Evolutionary conservation across 768 basidiomycete genomes (phyloP).

Genomic region (Boletus pseudo-olivaceus): DNA sequence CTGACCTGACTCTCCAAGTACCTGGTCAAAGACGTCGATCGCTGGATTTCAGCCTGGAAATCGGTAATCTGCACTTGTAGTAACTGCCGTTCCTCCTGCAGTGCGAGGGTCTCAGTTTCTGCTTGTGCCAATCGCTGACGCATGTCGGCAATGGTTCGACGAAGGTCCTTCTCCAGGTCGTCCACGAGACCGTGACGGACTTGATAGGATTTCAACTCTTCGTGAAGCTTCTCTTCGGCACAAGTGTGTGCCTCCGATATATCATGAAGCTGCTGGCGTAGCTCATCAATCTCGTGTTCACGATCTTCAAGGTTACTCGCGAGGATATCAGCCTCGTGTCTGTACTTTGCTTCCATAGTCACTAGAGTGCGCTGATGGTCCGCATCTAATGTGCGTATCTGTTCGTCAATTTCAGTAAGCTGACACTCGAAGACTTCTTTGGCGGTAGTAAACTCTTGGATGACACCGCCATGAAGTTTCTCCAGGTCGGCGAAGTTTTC

Average conservation of each 20-base stretch:
- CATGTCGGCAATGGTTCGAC: constrained; percentile 34
- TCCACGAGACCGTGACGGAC: constrained; percentile 30
- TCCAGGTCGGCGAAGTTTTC: constrained; percentile 27
- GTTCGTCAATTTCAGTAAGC: constrained; percentile 25
- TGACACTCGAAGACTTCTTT: constrained; percentile 31
- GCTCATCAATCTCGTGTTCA: constrained; percentile 29
- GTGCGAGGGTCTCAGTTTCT: constrained; percentile 31
- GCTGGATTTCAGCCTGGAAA: constrained; percentile 64
- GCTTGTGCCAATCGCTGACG: constrained; percentile 42
- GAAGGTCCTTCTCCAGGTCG: constrained; percentile 34
- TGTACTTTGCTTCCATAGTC: constrained; percentile 34
- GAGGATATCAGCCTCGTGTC: constrained; percentile 33
- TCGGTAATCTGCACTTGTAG: constrained; percentile 56
- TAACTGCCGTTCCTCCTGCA: constrained; percentile 48
- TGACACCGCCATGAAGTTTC: constrained; percentile 20
- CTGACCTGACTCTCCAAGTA: constrained; percentile 61
- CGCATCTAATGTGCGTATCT: constrained; percentile 26
- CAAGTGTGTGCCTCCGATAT: constrained; percentile 33
- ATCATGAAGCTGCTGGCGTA: constrained; percentile 39
- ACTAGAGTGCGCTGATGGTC: constrained; percentile 17
- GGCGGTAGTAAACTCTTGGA: constrained; percentile 21
- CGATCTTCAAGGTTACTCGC: constrained; percentile 38
- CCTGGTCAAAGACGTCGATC: constrained; percentile 54
- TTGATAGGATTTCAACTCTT: constrained; percentile 27
- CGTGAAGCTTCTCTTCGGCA: constrained; percentile 29